These are phyloP conservation scores for Marchantia polymorpha DNA, from an alignment of 225 moss, liverwort and hornwort species.

Conservation along the genomic window DNA sequence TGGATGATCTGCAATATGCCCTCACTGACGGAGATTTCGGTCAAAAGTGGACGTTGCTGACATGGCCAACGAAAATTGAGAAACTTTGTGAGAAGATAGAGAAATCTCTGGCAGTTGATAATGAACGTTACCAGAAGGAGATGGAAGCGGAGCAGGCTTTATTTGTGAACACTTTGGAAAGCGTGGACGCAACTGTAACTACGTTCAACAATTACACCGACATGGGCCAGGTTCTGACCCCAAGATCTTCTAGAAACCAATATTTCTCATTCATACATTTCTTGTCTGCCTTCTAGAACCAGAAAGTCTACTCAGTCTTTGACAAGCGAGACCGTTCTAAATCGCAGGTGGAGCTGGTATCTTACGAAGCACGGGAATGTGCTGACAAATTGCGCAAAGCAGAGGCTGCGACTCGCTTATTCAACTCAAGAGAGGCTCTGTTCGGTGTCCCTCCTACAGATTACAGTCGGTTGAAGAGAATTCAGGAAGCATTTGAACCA, in stretches of 20 bases:
- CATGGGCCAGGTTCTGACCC: slow-evolving; percentile 53
- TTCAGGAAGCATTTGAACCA: slow-evolving; percentile 59
- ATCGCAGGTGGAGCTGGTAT: slow-evolving; percentile 54
- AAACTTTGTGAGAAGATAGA: slow-evolving; percentile 77
- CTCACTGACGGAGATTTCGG: slow-evolving; percentile 64
- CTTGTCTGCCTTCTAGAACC: background rate
- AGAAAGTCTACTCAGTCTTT: background rate
- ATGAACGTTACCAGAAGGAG: slow-evolving; percentile 81
- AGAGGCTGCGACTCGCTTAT: slow-evolving; percentile 51
- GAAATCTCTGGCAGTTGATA: slow-evolving; percentile 60
- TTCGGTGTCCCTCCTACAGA: slow-evolving; percentile 57
- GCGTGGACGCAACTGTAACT: slow-evolving; percentile 52
- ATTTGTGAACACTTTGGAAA: slow-evolving; percentile 82
- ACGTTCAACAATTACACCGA: slow-evolving; percentile 57
- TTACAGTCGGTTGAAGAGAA: slow-evolving; percentile 47
- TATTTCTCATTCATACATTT: background rate
- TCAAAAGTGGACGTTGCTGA: slow-evolving; percentile 69
- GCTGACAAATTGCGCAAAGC: slow-evolving; percentile 52
- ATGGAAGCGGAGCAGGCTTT: slow-evolving; percentile 88
- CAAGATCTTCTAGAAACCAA: background rate
- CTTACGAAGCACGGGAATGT: slow-evolving; percentile 57
- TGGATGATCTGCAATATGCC: slow-evolving; percentile 64
- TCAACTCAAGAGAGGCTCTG: slow-evolving; percentile 73
- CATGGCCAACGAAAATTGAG: slow-evolving; percentile 74
- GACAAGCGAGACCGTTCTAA: background rate